phyloP scores from a whole-genome alignment of 768 basidiomycete species.

The Termitomyces sp. region DNA sequence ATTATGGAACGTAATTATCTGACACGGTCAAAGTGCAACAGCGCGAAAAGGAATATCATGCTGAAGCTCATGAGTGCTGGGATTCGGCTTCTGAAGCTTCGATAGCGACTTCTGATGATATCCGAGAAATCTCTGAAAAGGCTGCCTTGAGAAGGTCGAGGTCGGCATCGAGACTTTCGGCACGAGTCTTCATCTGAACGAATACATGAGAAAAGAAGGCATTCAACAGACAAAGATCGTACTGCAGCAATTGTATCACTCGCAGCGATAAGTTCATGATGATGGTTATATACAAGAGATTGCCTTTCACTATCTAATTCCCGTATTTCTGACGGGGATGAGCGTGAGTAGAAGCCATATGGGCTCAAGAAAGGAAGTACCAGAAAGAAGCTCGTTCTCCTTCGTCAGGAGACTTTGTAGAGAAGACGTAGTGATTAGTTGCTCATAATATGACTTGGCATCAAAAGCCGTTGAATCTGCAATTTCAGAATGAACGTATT shows the following conservation, averaged over 20 bases:
- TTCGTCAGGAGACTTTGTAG: conserved; percentile 67
- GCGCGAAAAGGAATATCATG: neutral
- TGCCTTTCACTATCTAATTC: conserved; percentile 86
- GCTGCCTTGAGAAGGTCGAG: conserved; percentile 75
- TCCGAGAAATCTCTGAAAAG: conserved; percentile 82
- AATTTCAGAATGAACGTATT: neutral
- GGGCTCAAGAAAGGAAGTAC: conserved; percentile 25
- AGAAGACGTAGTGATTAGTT: conserved; percentile 77
- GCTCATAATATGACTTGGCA: conserved; percentile 80
- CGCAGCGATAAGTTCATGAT: conserved; percentile 91
- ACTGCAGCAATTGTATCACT: conserved; percentile 89
- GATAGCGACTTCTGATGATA: conserved; percentile 60
- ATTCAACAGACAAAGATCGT: conserved; percentile 17
- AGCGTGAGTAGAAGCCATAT: neutral
- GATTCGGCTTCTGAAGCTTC: conserved; percentile 26
- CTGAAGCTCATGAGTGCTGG: neutral
- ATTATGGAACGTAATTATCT: conserved; percentile 1
- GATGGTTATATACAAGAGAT: conserved; percentile 91
- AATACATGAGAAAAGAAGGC: neutral
- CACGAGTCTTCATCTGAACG: conserved; percentile 77
- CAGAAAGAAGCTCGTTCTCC: conserved; percentile 77
- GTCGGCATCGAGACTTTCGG: conserved; percentile 81
- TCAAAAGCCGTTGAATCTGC: conserved; percentile 81
- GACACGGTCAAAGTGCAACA: neutral
- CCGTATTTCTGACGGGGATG: conserved; percentile 61